Conservation (phyloP, 768 basidiomycete genomes). For the Boletus reticulatus region DNA sequence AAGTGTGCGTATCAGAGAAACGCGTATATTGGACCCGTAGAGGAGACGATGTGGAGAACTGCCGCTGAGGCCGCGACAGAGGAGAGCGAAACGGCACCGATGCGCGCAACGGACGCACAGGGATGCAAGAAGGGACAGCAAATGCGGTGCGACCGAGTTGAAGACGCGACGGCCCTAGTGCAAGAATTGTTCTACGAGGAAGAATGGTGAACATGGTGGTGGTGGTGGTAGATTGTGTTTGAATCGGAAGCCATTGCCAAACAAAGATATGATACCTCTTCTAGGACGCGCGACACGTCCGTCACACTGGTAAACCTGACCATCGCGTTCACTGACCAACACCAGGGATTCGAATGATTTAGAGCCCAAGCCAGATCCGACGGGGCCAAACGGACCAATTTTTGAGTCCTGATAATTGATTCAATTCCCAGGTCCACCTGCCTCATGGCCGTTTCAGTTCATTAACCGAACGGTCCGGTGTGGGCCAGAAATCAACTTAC, state of each 20-base stretch:
- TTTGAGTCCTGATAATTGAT: too few relatives aligned
- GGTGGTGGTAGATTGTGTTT: neutral
- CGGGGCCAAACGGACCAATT: too few relatives aligned
- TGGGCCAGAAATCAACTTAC: constrained; percentile 26
- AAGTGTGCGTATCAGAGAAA: constrained; percentile 17
- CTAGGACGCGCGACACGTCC: neutral
- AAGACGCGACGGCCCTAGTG: constrained; percentile 2
- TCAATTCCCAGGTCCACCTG: constrained; percentile 10
- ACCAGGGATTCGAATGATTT: neutral
- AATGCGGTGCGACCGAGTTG: neutral
- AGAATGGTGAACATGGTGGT: constrained; percentile 8
- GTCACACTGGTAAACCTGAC: neutral
- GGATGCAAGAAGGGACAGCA: neutral
- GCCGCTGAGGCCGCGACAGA: constrained; percentile 4
- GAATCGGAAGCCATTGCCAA: constrained; percentile 12
- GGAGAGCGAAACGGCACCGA: neutral
- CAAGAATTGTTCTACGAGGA: neutral
- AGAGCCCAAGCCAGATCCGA: too few relatives aligned
- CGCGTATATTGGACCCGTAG: constrained; percentile 26
- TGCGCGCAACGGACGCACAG: neutral
- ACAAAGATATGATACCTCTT: constrained; percentile 1
- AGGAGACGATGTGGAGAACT: constrained; percentile 22
- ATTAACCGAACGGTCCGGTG: constrained; percentile 20
- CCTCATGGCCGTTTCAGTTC: constrained; percentile 5
- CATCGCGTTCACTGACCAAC: neutral